These are phyloP conservation scores for Articulospora tetracladia DNA, from an alignment of 495 filamentous ascomycete species.

Conservation along the genomic window DNA sequence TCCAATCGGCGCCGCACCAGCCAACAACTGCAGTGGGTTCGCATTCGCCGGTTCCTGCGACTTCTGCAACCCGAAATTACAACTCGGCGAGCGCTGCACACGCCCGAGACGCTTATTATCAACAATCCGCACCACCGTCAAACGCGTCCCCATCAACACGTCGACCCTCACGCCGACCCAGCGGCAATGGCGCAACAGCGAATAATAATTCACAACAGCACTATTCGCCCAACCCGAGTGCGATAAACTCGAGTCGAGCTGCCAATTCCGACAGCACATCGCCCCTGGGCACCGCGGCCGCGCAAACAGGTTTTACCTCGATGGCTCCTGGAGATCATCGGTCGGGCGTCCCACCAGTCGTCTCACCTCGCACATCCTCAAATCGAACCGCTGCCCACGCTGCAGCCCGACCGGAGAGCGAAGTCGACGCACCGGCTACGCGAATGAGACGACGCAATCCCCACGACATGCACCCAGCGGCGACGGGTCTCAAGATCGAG, in stretches of 20 bases:
- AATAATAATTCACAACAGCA: conserved; percentile 37
- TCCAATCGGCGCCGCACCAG: conserved; percentile 51
- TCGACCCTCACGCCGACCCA: conserved; percentile 41
- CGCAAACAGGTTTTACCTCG: conserved; percentile 30
- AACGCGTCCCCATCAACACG: conserved; percentile 39
- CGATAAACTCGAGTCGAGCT: conserved; percentile 8
- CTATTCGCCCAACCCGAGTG: conserved; percentile 43
- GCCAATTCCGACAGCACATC: conserved; percentile 31
- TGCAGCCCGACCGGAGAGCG: conserved; percentile 18
- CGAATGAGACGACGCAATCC: conserved; percentile 34
- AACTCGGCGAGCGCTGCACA: conserved; percentile 31
- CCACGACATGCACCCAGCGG: conserved; percentile 37
- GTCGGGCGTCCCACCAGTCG: conserved; percentile 37
- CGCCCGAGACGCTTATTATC: conserved; percentile 28
- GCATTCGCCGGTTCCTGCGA: conserved; percentile 38
- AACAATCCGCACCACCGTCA: conserved; percentile 19
- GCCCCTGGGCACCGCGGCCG: conserved; percentile 32
- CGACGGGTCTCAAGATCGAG: conserved; percentile 31
- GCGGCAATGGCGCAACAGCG: conserved; percentile 46
- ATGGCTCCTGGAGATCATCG: conserved; percentile 30
- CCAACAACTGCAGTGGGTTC: conserved; percentile 42
- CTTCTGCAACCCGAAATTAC: conserved; percentile 44
- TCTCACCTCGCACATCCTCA: conserved; percentile 62
- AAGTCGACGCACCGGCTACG: conserved; percentile 22
- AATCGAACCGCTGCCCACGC: conserved; percentile 34